Base-by-base conservation (phyloP, 2,329 filamentous ascomycete species). In the Neonectria punicea region DNA sequence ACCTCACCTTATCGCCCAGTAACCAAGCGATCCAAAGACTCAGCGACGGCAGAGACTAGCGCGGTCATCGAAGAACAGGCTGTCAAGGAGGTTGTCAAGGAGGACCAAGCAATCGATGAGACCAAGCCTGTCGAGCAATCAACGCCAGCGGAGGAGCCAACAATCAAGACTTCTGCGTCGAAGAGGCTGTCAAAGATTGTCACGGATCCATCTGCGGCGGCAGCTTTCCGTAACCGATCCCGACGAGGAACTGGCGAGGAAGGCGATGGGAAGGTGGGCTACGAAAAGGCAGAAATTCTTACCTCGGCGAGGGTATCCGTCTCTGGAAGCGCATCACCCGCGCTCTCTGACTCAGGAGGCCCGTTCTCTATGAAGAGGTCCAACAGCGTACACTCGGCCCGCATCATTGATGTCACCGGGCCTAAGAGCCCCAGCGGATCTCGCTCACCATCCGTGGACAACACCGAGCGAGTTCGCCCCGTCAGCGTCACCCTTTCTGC, bases 251-350 rank as follows among this genome's bases (percentile, higher is more conserved):
- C 50, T 63, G 68, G n/a, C 44, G 54, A 86, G 69, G 72, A 84
- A 65, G 78, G 87, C 70, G 77, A 89, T 69, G 61, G 84, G 71
- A 70, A 86, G 75, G 67, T 69, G 22, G 71, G 81, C 75, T 80
- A 87, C 75, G 86, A 92, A 83, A 83, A 87, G 70, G 85, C 86
- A 2, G 81, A 88, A 70, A 86, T 89, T 32, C 67, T 89, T 59
- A 89, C 85, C 0, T 87, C 86, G 0, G 83, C 86, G 4, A 81
- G 87, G 39, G 80, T 89, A 9, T 89, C 87, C 4, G 82, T 88
- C 28, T 81, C 82, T 32, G 85, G 85, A 36, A 82, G 83, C 68
- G 81, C 81, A 34, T 86, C 85, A 1, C 84, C 85, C 2, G 78
- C 84, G 3, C 76, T 78, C 2, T 85, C 85, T 0, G 86, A 88